phyloP scores from a whole-genome alignment of 805 yeast species.

The Nadsonia fulvescens region DNA sequence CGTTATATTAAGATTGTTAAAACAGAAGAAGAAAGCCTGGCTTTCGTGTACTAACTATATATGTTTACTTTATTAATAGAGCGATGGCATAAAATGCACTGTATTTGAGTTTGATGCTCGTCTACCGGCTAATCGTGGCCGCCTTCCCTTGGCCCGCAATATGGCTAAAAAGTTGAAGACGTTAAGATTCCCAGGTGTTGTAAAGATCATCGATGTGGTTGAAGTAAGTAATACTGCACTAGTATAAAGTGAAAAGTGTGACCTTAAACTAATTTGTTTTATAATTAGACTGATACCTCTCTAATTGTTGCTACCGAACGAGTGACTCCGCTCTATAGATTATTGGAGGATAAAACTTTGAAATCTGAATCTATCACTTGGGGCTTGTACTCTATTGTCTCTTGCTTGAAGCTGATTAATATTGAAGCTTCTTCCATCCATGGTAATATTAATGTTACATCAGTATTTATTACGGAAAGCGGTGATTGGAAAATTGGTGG shows the following conservation, averaged over 20 bases:
- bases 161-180: constrained; percentile 31
- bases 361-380: constrained; percentile 23
- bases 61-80: too few relatives aligned
- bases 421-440: constrained; percentile 38
- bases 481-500: constrained; percentile 85
- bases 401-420: constrained; percentile 39
- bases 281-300: constrained; percentile 26
- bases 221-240: constrained; percentile 20
- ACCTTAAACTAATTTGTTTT: not conserved
- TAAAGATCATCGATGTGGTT: constrained; percentile 41
- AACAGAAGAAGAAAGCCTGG: too few relatives aligned
- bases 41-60: too few relatives aligned
- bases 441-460: constrained; percentile 38
- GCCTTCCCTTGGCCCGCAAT: constrained; percentile 26
- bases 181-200: constrained; percentile 52
- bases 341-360: constrained; percentile 18
- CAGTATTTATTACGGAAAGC: constrained; percentile 42
- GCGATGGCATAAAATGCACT: too few relatives aligned
- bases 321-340: constrained; percentile 32
- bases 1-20: too few relatives aligned
- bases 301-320: constrained; percentile 52
- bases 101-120: constrained; percentile 45
- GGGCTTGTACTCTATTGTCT: constrained; percentile 35
- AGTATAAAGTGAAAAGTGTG: not conserved
- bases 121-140: constrained; percentile 17